phyloP scores from a whole-genome alignment of 192 early-diverging fungal species.

The Backusella parvicylindrica region DNA sequence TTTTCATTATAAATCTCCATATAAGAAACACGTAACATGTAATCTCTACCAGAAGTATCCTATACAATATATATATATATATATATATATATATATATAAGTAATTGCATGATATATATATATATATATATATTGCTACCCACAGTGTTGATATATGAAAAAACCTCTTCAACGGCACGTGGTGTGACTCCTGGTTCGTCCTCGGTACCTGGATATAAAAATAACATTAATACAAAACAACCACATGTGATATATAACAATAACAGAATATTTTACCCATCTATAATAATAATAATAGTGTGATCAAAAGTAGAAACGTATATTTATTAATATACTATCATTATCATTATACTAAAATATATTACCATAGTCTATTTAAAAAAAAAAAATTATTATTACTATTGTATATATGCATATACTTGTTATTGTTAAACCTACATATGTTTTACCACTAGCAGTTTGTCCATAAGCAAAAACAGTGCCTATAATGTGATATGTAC shows the following conservation, averaged over 20 bases:
- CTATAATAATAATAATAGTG: conserved; percentile 1
- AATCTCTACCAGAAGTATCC: conserved; percentile 52
- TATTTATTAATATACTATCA: neutral
- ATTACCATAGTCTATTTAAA: conserved; percentile 20
- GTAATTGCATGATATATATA: no score
- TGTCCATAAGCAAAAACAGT: conserved; percentile 99
- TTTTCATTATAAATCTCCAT: conserved; percentile 98
- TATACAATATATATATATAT: neutral
- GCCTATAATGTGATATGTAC: conserved; percentile 37
- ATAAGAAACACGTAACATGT: conserved; percentile 90
- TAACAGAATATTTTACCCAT: conserved; percentile 11
- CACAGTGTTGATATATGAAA: conserved; percentile 65
- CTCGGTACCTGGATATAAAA: conserved; percentile 48
- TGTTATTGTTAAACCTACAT: no score
- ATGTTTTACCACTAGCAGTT: conserved; percentile 96
- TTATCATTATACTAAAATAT: neutral
- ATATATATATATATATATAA: neutral
- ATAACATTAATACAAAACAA: neutral
- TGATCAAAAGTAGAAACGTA: neutral
- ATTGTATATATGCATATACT: neutral
- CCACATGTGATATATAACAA: neutral
- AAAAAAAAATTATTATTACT: neutral
- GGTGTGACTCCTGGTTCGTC: conserved; percentile 74
- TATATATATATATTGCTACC: neutral
- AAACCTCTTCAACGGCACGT: conserved; percentile 73